Evolutionary conservation across 2,329 filamentous ascomycete species (phyloP), one percentile per base, ranked within the genome.

Genomic region (Beauveria pseudobassiana): DNA sequence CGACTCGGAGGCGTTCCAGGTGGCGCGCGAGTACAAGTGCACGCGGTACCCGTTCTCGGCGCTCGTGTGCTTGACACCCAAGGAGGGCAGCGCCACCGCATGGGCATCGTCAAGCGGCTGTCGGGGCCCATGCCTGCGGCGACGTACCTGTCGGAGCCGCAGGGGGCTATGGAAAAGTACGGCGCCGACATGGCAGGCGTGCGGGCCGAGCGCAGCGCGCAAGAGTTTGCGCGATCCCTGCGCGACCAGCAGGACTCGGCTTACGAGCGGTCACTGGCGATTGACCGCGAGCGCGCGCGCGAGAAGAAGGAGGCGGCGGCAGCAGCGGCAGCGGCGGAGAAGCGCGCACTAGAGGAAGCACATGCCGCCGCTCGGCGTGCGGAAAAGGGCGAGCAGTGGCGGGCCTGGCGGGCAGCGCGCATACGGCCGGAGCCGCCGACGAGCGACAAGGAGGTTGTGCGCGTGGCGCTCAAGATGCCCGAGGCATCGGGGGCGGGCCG

Each of bases 1-100:
- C 65, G 95, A 99, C 72, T 89, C 91, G 3, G 95, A 99, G 76
- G 91, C 93, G 5, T 98, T 96, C 74, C 92, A 97, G 72, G 91
- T 97, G 46, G 87, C 92, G n/a, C 83, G 85, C 14, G 91, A 93
- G 51, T 85, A 98, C 65, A 87, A 87, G 67, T 95, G 90, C 74
- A 96, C 91, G 63, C 96, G 96, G 71, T 97, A 95, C 69, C 95
- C 95, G 10, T 98, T 96, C 72, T 87, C 89, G 0, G 91, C 88
- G 16, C 75, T 97, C 3, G 87, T 97, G 30, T 93, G 91, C 62
- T 88, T 97, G 65, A 96, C 93, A 0, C 92, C 93, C 0, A 88
- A 88, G 66, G 87, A 93, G 64, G 89, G 90, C 2, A 87, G 87
- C 65, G 34, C 34, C 5, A 91, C 91, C 86, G 91, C 18, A 98